These are phyloP conservation scores for Byssothecium circinans DNA, from an alignment of 2,329 filamentous ascomycete genomes.

Conservation along the genomic window DNA sequence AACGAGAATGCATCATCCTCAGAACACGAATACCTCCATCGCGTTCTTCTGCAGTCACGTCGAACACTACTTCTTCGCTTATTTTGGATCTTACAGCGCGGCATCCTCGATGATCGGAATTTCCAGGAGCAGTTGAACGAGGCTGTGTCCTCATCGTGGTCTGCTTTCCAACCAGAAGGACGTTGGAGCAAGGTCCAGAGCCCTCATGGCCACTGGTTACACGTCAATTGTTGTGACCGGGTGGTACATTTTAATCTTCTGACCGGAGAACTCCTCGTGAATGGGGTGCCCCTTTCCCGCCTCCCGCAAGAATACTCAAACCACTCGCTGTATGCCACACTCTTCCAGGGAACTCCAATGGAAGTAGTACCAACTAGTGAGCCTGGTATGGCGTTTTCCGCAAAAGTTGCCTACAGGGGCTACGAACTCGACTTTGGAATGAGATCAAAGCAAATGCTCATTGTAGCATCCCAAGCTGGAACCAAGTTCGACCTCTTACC, in stretches of 20 bases:
- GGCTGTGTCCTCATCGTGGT: slow-evolving; percentile 9
- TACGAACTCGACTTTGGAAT: slow-evolving; percentile 44
- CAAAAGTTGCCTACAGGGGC: slow-evolving; percentile 24
- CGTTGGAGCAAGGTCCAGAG: not conserved
- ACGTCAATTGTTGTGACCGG: not conserved
- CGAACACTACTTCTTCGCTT: slow-evolving; percentile 8
- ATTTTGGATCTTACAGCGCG: slow-evolving; percentile 2
- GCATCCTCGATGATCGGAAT: not conserved
- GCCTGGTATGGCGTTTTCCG: slow-evolving; percentile 48
- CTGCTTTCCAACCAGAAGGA: slow-evolving; percentile 1
- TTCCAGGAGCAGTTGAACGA: not conserved
- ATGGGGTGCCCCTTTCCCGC: slow-evolving; percentile 53
- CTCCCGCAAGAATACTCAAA: slow-evolving; percentile 51
- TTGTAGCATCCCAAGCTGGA: slow-evolving; percentile 16
- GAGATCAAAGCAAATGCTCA: slow-evolving; percentile 21
- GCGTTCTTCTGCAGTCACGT: slow-evolving; percentile 16
- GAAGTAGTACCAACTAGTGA: slow-evolving; percentile 49
- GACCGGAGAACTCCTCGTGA: slow-evolving; percentile 55
- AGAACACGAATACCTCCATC: slow-evolving; percentile 8
- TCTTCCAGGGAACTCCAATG: slow-evolving; percentile 49
- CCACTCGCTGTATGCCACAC: slow-evolving; percentile 43
- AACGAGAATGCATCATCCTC: slow-evolving; percentile 2
- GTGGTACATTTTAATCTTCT: slow-evolving; percentile 55
- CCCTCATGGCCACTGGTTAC: slow-evolving; percentile 7
- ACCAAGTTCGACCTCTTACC: slow-evolving; percentile 41